phyloP scores from a whole-genome alignment of 2,329 filamentous ascomycete species.

The Dryadomyces quercus-mongolicae region DNA sequence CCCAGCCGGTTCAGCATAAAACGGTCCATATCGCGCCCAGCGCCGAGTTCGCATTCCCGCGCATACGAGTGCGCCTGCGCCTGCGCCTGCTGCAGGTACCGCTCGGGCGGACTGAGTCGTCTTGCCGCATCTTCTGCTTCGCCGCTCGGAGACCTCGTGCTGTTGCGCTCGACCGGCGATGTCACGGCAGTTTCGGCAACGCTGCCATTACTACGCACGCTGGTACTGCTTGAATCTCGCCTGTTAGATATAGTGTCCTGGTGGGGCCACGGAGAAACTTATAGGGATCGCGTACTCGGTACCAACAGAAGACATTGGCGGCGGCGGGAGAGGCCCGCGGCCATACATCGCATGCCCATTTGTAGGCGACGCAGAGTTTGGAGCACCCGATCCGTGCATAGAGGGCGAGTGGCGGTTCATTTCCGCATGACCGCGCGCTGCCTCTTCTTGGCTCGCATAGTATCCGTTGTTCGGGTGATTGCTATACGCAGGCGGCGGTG shows the following conservation, averaged over 20 bases:
- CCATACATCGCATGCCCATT: conserved; percentile 19
- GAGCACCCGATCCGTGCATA: conserved; percentile 6
- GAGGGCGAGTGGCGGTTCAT: conserved; percentile 8
- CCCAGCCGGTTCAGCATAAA: conserved; percentile 39
- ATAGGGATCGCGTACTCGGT: conserved; percentile 10
- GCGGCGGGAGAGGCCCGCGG: conserved; percentile 24
- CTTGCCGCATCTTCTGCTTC: conserved; percentile 19
- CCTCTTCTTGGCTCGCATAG: conserved; percentile 1
- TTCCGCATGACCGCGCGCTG: conserved; percentile 3
- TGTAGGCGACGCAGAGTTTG: conserved; percentile 23
- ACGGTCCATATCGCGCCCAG: conserved; percentile 37
- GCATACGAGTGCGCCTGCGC: conserved; percentile 34
- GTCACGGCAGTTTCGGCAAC: conserved; percentile 16
- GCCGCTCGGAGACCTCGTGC: conserved; percentile 14
- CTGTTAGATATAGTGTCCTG: conserved; percentile 4
- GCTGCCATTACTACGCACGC: conserved; percentile 24
- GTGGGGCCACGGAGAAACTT: background rate
- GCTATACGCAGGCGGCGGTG: conserved; percentile 7
- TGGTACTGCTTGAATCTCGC: conserved; percentile 18
- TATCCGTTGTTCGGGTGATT: conserved; percentile 3
- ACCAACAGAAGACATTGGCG: conserved; percentile 11
- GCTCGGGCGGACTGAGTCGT: conserved; percentile 13
- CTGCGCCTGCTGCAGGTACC: conserved; percentile 41
- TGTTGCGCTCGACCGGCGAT: conserved; percentile 25
- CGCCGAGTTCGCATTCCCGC: conserved; percentile 26